Conservation (phyloP, 1,139 yeast species). For the Magnusiomyces sp. region DNA sequence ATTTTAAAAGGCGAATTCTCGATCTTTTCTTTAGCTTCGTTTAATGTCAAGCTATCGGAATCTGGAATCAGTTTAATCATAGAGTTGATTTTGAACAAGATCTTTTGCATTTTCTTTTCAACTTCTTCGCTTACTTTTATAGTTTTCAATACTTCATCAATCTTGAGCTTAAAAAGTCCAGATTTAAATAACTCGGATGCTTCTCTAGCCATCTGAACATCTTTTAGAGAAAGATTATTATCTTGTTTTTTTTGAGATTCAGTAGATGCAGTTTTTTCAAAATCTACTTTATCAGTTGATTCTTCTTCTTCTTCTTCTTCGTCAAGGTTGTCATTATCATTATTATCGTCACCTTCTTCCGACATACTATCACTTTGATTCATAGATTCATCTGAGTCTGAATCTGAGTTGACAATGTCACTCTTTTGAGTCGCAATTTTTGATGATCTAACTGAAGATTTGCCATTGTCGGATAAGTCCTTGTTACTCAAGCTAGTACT, state of each 20-base stretch:
- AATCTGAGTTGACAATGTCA: conserved; percentile 1
- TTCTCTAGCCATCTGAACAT: conserved; percentile 83
- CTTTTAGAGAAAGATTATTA: conserved; percentile 55
- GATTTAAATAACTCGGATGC: conserved; percentile 91
- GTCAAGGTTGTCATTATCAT: conserved; percentile 6
- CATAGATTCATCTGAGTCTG: not conserved
- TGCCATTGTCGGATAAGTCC: not conserved
- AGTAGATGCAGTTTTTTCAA: not conserved
- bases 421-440: conserved; percentile 9
- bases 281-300: not conserved
- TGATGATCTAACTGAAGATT: not conserved
- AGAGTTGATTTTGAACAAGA: conserved; percentile 68
- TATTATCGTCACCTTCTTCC: not conserved
- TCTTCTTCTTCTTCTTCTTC: conserved; percentile 5
- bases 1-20: conserved; percentile 43
- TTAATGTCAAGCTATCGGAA: conserved; percentile 46
- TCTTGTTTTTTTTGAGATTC: conserved; percentile 1
- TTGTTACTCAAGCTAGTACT: not conserved
- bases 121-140: conserved; percentile 64
- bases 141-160: conserved; percentile 81
- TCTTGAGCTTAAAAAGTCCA: conserved; percentile 86
- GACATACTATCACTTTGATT: not conserved
- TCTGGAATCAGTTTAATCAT: conserved; percentile 56
- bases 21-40: conserved; percentile 40
- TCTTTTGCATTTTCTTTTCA: conserved; percentile 61